Conservation (phyloP, 495 filamentous ascomycete genomes). For the Pyrenula massariospora region DNA sequence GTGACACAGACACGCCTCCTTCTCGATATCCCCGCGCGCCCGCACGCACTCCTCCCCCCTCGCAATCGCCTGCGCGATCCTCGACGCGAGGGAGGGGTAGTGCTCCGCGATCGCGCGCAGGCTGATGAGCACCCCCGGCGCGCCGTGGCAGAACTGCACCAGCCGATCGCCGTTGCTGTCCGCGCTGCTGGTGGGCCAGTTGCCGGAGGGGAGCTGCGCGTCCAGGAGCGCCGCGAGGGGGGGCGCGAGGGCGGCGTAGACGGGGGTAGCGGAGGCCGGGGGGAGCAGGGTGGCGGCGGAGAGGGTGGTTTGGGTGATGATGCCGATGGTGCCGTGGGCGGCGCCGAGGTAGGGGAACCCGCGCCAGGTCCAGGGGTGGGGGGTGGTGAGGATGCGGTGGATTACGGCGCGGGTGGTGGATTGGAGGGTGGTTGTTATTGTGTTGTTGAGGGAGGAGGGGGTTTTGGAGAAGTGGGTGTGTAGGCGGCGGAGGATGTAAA, state of each 20-base stretch:
- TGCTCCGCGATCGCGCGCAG: slow-evolving; percentile 32
- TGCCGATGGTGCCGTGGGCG: slow-evolving; percentile 49
- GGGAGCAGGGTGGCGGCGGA: slow-evolving; percentile 20
- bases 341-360: slow-evolving; percentile 48
- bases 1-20: slow-evolving; percentile 54
- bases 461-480: background rate
- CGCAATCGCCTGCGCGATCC: slow-evolving; percentile 34
- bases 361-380: slow-evolving; percentile 46
- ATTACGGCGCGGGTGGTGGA: slow-evolving; percentile 18
- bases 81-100: slow-evolving; percentile 31
- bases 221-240: slow-evolving; percentile 32
- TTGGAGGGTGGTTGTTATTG: background rate
- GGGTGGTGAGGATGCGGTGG: slow-evolving; percentile 19
- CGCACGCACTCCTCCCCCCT: slow-evolving; percentile 34
- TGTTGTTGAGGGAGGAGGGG: background rate
- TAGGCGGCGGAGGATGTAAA: slow-evolving; percentile 41
- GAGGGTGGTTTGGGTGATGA: slow-evolving; percentile 50
- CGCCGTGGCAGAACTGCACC: slow-evolving; percentile 59
- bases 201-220: slow-evolving; percentile 24
- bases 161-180: slow-evolving; percentile 26
- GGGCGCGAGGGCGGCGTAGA: slow-evolving; percentile 17
- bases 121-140: slow-evolving; percentile 46
- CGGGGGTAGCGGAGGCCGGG: slow-evolving; percentile 5
- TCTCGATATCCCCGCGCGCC: slow-evolving; percentile 42
- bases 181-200: slow-evolving; percentile 25